Conservation (phyloP, 176 grass and related monocot genomes). For the Hordeum marinum region DNA sequence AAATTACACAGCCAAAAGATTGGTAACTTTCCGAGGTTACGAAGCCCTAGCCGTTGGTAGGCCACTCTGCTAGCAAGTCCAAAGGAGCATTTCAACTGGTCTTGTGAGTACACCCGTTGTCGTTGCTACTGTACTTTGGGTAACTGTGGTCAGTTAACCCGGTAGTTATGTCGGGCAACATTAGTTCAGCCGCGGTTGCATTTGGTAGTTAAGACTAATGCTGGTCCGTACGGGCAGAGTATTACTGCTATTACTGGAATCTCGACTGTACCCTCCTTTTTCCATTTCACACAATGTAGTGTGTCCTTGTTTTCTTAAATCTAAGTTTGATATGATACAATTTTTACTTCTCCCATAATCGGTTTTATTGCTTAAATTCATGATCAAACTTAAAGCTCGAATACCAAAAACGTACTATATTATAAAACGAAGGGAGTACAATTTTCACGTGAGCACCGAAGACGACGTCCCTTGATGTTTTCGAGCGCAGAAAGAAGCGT, state of each 20-base stretch:
- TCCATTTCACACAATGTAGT: no score
- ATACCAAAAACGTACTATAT: no score
- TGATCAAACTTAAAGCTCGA: no score
- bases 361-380: no score
- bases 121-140: neutral
- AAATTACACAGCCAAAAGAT: neutral
- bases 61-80: neutral
- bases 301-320: no score
- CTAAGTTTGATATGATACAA: no score
- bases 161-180: neutral
- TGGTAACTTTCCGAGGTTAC: neutral
- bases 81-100: neutral
- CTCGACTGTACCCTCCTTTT: no score
- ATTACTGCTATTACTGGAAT: neutral
- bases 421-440: accelerated
- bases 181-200: neutral
- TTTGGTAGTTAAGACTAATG: neutral
- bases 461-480: neutral
- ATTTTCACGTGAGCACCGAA: neutral
- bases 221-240: neutral
- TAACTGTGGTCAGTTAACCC: neutral
- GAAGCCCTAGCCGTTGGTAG: neutral
- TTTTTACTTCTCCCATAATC: no score
- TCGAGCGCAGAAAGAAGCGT: neutral
- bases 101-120: neutral